These are phyloP conservation scores for Macrophomina pseudophaseolina DNA, from an alignment of 2,329 filamentous ascomycete genomes.

Conservation along the genomic window DNA sequence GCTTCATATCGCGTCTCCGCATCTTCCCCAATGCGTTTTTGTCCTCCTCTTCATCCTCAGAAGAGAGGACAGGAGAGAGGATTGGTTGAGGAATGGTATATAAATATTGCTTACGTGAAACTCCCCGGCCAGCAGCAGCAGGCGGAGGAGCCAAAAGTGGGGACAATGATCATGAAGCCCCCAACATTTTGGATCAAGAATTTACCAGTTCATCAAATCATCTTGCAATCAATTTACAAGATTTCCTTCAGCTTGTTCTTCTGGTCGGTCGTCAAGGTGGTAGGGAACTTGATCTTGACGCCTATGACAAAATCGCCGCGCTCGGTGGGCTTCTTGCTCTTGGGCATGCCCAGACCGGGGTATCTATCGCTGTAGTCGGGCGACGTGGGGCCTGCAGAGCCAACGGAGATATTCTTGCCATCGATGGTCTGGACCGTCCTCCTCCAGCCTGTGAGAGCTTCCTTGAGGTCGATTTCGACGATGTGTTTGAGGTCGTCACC, in stretches of 20 bases:
- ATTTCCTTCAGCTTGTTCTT: slow-evolving; percentile 83
- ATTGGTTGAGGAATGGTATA: background rate
- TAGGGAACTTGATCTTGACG: slow-evolving; percentile 93
- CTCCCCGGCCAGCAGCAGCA: background rate
- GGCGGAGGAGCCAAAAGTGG: too few species aligned
- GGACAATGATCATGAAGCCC: slow-evolving; percentile 1
- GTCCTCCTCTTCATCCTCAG: background rate
- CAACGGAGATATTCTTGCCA: slow-evolving; percentile 79
- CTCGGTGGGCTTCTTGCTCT: slow-evolving; percentile 84
- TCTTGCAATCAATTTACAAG: slow-evolving; percentile 52
- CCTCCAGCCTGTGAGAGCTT: slow-evolving; percentile 92
- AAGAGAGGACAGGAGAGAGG: background rate
- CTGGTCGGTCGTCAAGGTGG: slow-evolving; percentile 74
- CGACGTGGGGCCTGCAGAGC: slow-evolving; percentile 82
- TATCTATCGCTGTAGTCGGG: slow-evolving; percentile 82
- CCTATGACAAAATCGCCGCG: slow-evolving; percentile 87
- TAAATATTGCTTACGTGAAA: background rate
- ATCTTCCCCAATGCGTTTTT: background rate
- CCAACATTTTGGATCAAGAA: background rate
- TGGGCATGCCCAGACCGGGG: slow-evolving; percentile 89
- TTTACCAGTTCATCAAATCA: background rate
- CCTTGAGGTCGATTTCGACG: slow-evolving; percentile 85
- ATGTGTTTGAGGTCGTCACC: slow-evolving; percentile 84
- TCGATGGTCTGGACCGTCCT: slow-evolving; percentile 94
- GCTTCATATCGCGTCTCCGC: slow-evolving; percentile 15